phyloP scores from a whole-genome alignment of 2,329 filamentous ascomycete species.

The Metarhizium humberi region DNA sequence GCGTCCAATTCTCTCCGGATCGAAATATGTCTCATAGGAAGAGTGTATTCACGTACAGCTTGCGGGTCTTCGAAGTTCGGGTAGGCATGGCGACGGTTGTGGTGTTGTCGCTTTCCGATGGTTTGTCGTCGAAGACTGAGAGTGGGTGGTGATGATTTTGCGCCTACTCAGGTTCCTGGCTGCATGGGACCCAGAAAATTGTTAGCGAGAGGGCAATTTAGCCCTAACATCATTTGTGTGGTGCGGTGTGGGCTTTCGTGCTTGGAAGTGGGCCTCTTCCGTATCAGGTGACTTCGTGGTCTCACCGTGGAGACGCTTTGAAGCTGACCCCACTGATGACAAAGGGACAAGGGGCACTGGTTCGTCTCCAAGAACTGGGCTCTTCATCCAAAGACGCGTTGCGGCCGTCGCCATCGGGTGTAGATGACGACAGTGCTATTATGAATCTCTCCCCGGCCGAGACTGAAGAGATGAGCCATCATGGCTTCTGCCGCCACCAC shows the following conservation, averaged over 20 bases:
- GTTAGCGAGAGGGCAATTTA: slow-evolving; percentile 32
- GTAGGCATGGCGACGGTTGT: slow-evolving; percentile 58
- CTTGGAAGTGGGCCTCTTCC: not conserved
- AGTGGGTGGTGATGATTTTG: slow-evolving; percentile 30
- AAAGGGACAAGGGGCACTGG: not conserved
- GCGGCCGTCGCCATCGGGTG: not conserved
- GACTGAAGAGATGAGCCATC: not conserved
- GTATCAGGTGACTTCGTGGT: slow-evolving; percentile 21
- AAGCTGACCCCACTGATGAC: not conserved
- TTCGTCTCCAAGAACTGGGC: not conserved
- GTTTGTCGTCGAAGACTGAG: slow-evolving; percentile 24
- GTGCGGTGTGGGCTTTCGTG: not conserved
- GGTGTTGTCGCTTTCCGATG: slow-evolving; percentile 34
- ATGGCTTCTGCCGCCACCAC: slow-evolving; percentile 6
- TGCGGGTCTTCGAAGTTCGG: slow-evolving; percentile 66
- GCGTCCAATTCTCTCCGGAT: slow-evolving; percentile 4
- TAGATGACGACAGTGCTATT: not conserved
- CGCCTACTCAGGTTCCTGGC: slow-evolving; percentile 21
- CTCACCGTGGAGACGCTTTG: slow-evolving; percentile 11
- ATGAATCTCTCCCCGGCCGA: not conserved
- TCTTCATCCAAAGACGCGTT: not conserved
- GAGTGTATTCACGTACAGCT: slow-evolving; percentile 51
- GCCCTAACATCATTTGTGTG: slow-evolving; percentile 23
- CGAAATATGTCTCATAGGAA: not conserved
- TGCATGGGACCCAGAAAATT: slow-evolving; percentile 21